These are phyloP conservation scores for Funneliformis geosporum DNA, from an alignment of 192 early-diverging fungal genomes.

Conservation along the genomic window DNA sequence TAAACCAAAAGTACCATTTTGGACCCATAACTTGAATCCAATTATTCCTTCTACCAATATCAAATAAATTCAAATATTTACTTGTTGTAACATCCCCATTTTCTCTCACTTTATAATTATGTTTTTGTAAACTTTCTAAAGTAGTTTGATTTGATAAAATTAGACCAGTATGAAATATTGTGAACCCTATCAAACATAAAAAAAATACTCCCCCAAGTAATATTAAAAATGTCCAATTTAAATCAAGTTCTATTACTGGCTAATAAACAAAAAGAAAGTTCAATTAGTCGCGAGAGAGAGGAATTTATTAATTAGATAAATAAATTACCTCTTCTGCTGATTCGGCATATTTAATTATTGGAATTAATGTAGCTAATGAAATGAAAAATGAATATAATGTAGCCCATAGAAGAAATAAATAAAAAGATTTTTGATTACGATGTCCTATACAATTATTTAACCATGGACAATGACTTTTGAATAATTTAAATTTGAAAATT, in stretches of 20 bases:
- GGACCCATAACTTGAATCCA: constrained; percentile 61
- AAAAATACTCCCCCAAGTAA: constrained; percentile 39
- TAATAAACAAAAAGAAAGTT: neutral
- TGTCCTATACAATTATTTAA: constrained; percentile 49
- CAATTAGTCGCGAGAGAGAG: neutral
- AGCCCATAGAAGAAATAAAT: constrained; percentile 44
- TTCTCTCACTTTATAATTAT: constrained; percentile 37
- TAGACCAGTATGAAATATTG: constrained; percentile 39
- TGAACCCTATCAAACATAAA: constrained; percentile 42
- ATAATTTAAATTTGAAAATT: neutral
- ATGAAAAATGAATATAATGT: constrained; percentile 41
- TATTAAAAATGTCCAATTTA: constrained; percentile 46
- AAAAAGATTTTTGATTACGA: constrained; percentile 44
- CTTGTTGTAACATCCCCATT: constrained; percentile 41
- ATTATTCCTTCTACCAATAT: constrained; percentile 50
- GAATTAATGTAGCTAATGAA: constrained; percentile 38
- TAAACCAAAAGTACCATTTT: constrained; percentile 53
- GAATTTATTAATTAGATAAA: neutral
- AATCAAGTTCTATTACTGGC: constrained; percentile 38
- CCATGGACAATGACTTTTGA: constrained; percentile 45
- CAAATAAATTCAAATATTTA: constrained; percentile 45
- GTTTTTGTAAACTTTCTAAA: constrained; percentile 45
- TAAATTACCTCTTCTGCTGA: constrained; percentile 8
- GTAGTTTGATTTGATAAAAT: constrained; percentile 45
- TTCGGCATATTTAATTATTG: constrained; percentile 28